phyloP scores from a whole-genome alignment of 495 filamentous ascomycete species.

The Daldinia loculata region DNA sequence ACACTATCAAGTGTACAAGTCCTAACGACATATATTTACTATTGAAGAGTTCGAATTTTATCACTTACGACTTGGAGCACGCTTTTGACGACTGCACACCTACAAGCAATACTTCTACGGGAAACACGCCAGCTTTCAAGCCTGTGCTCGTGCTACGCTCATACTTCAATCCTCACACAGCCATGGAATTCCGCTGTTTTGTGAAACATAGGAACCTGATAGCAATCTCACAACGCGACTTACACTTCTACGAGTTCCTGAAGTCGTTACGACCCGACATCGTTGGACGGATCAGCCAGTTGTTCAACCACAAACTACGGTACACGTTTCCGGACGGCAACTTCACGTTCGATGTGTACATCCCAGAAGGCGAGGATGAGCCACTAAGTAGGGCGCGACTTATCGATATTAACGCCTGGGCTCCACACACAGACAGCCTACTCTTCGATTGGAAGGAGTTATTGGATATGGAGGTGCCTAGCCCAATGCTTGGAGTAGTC shows the following conservation, averaged over 20 bases:
- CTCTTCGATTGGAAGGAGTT: slow-evolving; percentile 93
- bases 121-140: slow-evolving; percentile 64
- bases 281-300: slow-evolving; percentile 66
- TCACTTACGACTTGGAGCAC: slow-evolving; percentile 92
- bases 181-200: slow-evolving; percentile 94
- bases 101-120: slow-evolving; percentile 19
- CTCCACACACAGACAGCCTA: slow-evolving; percentile 84
- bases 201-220: slow-evolving; percentile 81
- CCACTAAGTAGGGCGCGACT: slow-evolving; percentile 72
- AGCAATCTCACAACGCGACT: slow-evolving; percentile 87
- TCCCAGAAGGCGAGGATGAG: slow-evolving; percentile 75
- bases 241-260: slow-evolving; percentile 89
- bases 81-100: slow-evolving; percentile 82
- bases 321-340: slow-evolving; percentile 81
- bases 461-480: slow-evolving; percentile 70
- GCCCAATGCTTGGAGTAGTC: slow-evolving; percentile 53
- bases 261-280: slow-evolving; percentile 69
- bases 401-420: slow-evolving; percentile 97
- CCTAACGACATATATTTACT: slow-evolving; percentile 93
- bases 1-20: slow-evolving; percentile 85
- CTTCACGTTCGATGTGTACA: slow-evolving; percentile 91
- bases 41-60: slow-evolving; percentile 90
- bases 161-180: slow-evolving; percentile 85
- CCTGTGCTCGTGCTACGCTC: slow-evolving; percentile 79
- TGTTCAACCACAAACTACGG: slow-evolving; percentile 77